Conservation (phyloP, 2,329 filamentous ascomycete genomes). For the Aspergillus sojae region DNA sequence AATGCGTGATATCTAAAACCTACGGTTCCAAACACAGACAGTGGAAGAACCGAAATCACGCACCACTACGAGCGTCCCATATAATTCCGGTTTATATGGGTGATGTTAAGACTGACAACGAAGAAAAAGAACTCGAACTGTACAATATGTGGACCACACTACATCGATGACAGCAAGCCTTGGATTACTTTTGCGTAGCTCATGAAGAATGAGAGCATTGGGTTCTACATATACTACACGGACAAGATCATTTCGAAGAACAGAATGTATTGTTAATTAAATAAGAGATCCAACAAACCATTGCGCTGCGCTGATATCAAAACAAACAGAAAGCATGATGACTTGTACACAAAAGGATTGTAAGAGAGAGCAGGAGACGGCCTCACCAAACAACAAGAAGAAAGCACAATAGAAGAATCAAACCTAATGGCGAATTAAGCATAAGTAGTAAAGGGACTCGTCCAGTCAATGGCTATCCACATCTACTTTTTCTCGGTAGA, state of each 20-base stretch:
- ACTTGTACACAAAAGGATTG: slow-evolving; percentile 16
- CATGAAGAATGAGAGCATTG: too few species aligned
- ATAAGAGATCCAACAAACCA: slow-evolving; percentile 5
- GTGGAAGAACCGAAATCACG: too few species aligned
- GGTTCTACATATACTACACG: not conserved
- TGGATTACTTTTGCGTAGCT: too few species aligned
- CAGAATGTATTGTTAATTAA: not conserved
- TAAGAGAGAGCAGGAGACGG: slow-evolving; percentile 20
- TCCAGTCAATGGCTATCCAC: slow-evolving; percentile 10
- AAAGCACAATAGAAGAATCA: slow-evolving; percentile 24
- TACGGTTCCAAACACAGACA: too few species aligned
- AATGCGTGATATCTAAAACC: too few species aligned
- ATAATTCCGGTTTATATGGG: too few species aligned
- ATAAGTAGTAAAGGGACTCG: slow-evolving; percentile 11
- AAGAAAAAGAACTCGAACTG: too few species aligned
- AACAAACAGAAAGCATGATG: slow-evolving; percentile 23
- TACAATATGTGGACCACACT: too few species aligned
- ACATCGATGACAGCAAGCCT: too few species aligned
- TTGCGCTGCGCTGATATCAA: slow-evolving; percentile 28
- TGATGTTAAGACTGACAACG: too few species aligned
- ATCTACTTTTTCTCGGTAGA: not conserved
- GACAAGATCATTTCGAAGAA: not conserved
- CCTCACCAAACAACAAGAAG: slow-evolving; percentile 23
- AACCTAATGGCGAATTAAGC: slow-evolving; percentile 19
- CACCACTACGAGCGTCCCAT: too few species aligned